A percentile compares a stretch with the other conserved stretches of the same genome.
Evolutionary conservation across 1,284 basidiomycete species (phyloP).

Genomic region (Dichomitus squalens): DNA sequence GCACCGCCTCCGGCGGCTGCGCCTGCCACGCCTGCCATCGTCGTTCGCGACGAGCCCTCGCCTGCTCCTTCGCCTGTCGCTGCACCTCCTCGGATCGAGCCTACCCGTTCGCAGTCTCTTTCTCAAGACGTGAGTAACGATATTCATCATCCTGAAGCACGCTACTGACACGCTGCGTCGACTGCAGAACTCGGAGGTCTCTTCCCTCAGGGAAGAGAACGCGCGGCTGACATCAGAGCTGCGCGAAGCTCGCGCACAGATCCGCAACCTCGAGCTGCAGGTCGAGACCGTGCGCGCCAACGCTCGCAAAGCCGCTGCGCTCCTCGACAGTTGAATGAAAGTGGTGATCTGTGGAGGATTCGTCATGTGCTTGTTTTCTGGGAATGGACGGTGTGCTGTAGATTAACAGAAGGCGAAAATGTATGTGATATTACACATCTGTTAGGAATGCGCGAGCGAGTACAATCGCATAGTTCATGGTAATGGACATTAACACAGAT

Average conservation of each 20-base stretch:
- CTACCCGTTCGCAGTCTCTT: constrained; percentile 16
- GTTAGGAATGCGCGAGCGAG: too few relatives aligned
- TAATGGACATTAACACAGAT: too few relatives aligned
- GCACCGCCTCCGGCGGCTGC: constrained; percentile 35
- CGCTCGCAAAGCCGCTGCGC: constrained; percentile 62
- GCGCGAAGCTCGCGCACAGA: constrained; percentile 76
- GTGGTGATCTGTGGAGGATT: too few relatives aligned
- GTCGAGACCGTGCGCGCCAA: constrained; percentile 78
- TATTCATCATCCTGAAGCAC: too few relatives aligned
- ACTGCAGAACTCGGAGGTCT: background rate
- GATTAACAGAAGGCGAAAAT: too few relatives aligned
- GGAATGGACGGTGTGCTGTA: too few relatives aligned
- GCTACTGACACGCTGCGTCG: too few relatives aligned
- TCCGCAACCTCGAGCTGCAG: constrained; percentile 80
- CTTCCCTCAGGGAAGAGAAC: constrained; percentile 50
- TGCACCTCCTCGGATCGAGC: constrained; percentile 22
- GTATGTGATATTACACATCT: too few relatives aligned
- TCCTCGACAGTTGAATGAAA: constrained; percentile 28
- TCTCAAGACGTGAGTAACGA: constrained; percentile 22
- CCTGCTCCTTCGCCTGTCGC: constrained; percentile 25
- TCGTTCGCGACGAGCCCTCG: constrained; percentile 23
- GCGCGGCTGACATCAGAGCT: constrained; percentile 62
- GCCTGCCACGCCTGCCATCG: constrained; percentile 26
- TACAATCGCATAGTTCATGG: too few relatives aligned
- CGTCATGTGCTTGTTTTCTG: too few relatives aligned